Base-by-base conservation (phyloP, 2,329 filamentous ascomycete genomes). In the Fusarium chlamydosporum region DNA sequence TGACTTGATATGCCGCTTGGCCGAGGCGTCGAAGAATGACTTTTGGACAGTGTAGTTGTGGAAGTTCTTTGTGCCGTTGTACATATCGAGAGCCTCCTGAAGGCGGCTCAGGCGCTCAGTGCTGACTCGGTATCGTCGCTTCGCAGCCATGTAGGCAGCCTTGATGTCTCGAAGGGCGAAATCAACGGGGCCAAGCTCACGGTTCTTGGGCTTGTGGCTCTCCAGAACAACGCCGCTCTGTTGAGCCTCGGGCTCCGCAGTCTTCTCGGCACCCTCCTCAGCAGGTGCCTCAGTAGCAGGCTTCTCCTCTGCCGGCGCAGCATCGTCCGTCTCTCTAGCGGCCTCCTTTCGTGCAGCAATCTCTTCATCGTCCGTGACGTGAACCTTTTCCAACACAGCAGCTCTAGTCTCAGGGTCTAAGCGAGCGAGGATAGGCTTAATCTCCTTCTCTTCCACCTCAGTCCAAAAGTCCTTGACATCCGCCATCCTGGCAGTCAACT, bases 41-140 rank as follows among this genome's bases (percentile, higher is more conserved):
- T 98, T 99, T 72, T 96, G 91, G 59, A 99, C 89, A 3, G 96
- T 99, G 84, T 96, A 99, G 85, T 99, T 99, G 86, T 97, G 94
- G 84, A 91, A 99, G 82, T 97, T 97, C 74, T 86, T 87, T 6
- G 94, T 97, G 67, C 96, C 96, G 11, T 91, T 81, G 80, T 96
- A 99, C 69, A 86, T 84, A 73, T 88, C 81, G 11, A 99, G 86
- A 0, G 90, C 89, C 34, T 88, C 85, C 78, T 97, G 93, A 3
- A 99, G 88, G 63, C 91, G 89, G 29, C 87, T 82, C 47, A 96
- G 84, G 10, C 96, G 93, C 20, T 83, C 82, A 1, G 88, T 82
- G 0, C 91, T 90, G 57, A 97, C 91, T 50, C 95, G 92, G 78
- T 97, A 98, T 2, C 89, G 86, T 45, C 92, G 90, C 81, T 97